Base-by-base conservation (phyloP, 2,329 filamentous ascomycete species). In the Phoma sp. region DNA sequence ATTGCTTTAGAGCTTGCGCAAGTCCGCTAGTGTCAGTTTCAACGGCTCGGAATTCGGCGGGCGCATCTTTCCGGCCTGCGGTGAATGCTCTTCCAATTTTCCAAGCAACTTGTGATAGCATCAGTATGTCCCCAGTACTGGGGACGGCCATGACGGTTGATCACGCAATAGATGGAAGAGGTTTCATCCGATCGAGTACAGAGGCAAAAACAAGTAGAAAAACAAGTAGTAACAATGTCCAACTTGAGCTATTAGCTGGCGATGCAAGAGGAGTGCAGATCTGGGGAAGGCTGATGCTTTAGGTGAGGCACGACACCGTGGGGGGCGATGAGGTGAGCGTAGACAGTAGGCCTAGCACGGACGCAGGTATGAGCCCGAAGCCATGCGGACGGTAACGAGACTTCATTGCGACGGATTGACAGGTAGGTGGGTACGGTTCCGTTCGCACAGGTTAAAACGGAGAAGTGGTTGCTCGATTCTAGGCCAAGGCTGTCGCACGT, bases 101-200 rank as follows among this genome's bases (percentile, higher is more conserved):
- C 77, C 77, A 80, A 18, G 78, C 77, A 34, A 74, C 69, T 61
- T 80, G 77, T 5, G 77, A 79, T 14, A 80, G 69, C 73, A 78
- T 76, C 33, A 80, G 60, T 17, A 80, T 76, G 65, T 80, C 78
- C 50, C 77, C 78, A 53, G 73, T 66, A 23, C 58, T 75, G 51
- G 70, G 72, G 54, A 72, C 64, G 45, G 67, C 49, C 72, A 74
- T 75, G 21, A 9, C 25, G 15, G 25, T 20, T 5, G 32, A 10
- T 32, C 50, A 53, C 43, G 26, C n/a, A 25, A 28, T n/a, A 7
- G 10, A 9, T 30, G 33, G 4, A 17, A 40, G 15, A 20, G 20
- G 2, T 20, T 5, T 14, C 5, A 40, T 29, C 11, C 10, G 15
- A 17, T 10, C 5, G 25, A 14, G 38, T 25, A 15, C 5, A n/a